Evolutionary conservation across 768 basidiomycete genomes (phyloP), one percentile per base, ranked within the genome.

Genomic region (Rhizopogon vinicolor): DNA sequence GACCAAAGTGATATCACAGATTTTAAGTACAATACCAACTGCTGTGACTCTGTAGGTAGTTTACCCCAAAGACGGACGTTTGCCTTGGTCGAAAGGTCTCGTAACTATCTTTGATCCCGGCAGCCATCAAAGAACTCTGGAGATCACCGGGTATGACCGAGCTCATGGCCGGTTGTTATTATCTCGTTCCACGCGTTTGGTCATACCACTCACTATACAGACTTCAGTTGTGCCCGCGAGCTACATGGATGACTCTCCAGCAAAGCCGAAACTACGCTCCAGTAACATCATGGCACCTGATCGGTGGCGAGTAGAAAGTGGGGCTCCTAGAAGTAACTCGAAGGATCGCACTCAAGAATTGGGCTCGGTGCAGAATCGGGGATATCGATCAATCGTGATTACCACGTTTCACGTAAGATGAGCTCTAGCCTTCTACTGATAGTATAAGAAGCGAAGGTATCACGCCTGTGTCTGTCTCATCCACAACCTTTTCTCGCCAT

Each of bases 1-100:
- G 62, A 14, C 16, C 52, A 13, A 10, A 53, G 35, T 67, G 51
- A 65, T 39, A 51, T 14, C 18, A 48, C n/a, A 6, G 28, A 44
- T 5, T 18, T 33, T 33, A 18, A 31, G 18, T 19, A 48, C 13
- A 22, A 48, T 48, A 35, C 8, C 18, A 5, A 35, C 13, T 46
- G 29, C n/a, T 6, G 10, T 13, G n/a, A 28, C 28, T 45, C 28
- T 44, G 16, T 29, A 29, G 31, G 9, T 29, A n/a, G n/a, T 29
- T 46, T n/a, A 3, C 41, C 18, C 18, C 41, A 19, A 12, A 41
- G n/a, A 18, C 18, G 22, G 6, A 22, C 16, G 28, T 29, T 31
- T 25, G 12, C n/a, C 18, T 19, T 33, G 33, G 29, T 46, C 18
- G 13, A 37, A 7, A 31, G 45, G 6, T 31, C 29, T 45, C 14